Evolutionary conservation across 768 basidiomycete genomes (phyloP).

Genomic region (Mycena haematopus): DNA sequence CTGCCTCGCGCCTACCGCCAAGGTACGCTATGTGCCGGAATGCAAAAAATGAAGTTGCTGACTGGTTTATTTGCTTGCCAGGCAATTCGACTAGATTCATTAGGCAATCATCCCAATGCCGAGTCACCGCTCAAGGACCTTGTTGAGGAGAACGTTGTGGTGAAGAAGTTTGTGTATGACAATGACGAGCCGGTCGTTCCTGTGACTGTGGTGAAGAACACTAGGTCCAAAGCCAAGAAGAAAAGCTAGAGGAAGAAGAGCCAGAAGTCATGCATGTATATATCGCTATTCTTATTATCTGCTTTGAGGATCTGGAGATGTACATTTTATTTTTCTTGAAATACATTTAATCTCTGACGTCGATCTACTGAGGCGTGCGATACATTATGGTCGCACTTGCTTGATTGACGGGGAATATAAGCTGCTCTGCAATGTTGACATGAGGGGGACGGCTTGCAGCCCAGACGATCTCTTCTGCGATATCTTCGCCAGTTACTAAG

Average conservation of each 20-base stretch:
- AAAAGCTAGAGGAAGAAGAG: conserved; percentile 43
- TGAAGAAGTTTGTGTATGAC: conserved; percentile 85
- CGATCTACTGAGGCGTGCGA: conserved; percentile 49
- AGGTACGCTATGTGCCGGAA: conserved; percentile 51
- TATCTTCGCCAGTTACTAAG: conserved; percentile 80
- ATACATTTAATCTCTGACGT: conserved; percentile 24
- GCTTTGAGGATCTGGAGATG: not conserved
- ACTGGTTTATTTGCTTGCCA: conserved; percentile 37
- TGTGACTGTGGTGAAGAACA: conserved; percentile 52
- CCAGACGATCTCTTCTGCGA: conserved; percentile 99
- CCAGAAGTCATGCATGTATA: conserved; percentile 25
- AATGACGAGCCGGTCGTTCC: conserved; percentile 53
- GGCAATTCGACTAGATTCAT: conserved; percentile 67
- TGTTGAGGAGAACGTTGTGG: conserved; percentile 66
- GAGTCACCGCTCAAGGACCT: conserved; percentile 63
- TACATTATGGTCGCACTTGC: conserved; percentile 71
- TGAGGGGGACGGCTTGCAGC: conserved; percentile 89
- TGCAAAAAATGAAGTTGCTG: conserved; percentile 10
- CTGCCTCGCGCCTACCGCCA: conserved; percentile 71
- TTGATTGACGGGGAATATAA: conserved; percentile 82
- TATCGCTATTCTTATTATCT: conserved; percentile 14
- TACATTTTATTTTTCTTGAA: conserved; percentile 11
- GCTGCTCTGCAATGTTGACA: conserved; percentile 87
- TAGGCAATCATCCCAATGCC: conserved; percentile 73
- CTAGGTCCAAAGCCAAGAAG: conserved; percentile 64